Evolutionary conservation across 331 rosid species (phyloP).

Genomic region (Arachis monticola): DNA sequence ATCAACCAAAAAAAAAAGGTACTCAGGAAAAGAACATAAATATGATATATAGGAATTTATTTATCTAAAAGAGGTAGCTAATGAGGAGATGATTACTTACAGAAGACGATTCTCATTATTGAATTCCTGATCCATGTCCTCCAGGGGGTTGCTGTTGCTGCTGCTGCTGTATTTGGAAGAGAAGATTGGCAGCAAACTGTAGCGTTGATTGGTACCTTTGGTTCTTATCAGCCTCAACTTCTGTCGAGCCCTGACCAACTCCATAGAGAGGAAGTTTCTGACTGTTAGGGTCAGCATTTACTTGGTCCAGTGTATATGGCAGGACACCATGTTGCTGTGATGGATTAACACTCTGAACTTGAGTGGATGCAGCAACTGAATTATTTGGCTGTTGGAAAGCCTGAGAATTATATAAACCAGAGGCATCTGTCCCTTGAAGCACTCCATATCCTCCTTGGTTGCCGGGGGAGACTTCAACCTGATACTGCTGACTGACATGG

Average conservation of each 20-base stretch:
- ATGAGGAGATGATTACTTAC: conserved; percentile 57
- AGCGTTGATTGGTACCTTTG: conserved; percentile 86
- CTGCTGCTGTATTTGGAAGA: conserved; percentile 89
- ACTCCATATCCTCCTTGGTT: conserved; percentile 57
- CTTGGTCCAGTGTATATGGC: conserved; percentile 58
- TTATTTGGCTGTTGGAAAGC: conserved; percentile 58
- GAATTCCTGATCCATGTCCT: conserved; percentile 70
- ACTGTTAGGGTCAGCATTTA: conserved; percentile 55
- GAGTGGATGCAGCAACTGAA: conserved; percentile 52
- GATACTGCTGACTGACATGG: conserved; percentile 60
- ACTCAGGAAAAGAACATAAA: not conserved
- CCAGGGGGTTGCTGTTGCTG: conserved; percentile 66
- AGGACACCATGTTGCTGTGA: conserved; percentile 52
- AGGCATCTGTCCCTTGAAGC: conserved; percentile 59
- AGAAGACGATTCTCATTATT: conserved; percentile 52
- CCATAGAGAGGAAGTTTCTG: conserved; percentile 67
- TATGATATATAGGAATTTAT: conserved; percentile 28
- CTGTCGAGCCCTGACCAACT: conserved; percentile 61
- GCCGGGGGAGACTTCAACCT: conserved; percentile 52
- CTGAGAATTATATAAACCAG: conserved; percentile 62
- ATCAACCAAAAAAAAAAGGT: not conserved
- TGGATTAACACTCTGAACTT: conserved; percentile 53
- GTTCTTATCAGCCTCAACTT: conserved; percentile 84
- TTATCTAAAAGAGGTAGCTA: conserved; percentile 19
- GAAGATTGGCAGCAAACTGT: conserved; percentile 94